Evolutionary conservation across 2,329 filamentous ascomycete genomes (phyloP).

Genomic region (Tolypocladium nubicola): DNA sequence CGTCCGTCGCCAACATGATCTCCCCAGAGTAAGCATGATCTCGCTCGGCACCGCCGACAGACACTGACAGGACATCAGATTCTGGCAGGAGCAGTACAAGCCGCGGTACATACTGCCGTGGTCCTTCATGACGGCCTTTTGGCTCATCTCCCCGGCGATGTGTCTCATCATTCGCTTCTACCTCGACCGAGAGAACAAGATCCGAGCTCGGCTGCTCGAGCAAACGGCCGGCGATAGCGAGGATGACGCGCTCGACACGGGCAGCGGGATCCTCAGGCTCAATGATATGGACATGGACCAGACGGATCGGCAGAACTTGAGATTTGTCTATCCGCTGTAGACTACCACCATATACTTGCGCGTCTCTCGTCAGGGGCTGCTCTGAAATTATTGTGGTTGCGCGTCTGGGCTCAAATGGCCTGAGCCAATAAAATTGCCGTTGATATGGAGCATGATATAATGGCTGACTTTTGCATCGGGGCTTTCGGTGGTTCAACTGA

Average conservation of each 20-base stretch:
- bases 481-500: too few species aligned
- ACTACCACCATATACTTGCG: background rate
- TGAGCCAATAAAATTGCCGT: too few species aligned
- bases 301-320: slow-evolving; percentile 10
- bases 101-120: slow-evolving; percentile 11
- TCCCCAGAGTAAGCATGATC: slow-evolving; percentile 13
- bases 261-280: slow-evolving; percentile 7
- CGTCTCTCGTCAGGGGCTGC: too few species aligned
- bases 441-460: too few species aligned
- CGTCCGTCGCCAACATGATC: slow-evolving; percentile 15
- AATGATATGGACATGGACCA: slow-evolving; percentile 8
- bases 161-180: slow-evolving; percentile 14
- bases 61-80: slow-evolving; percentile 1
- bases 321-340: slow-evolving; percentile 19
- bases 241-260: slow-evolving; percentile 7
- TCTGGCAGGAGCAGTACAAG: slow-evolving; percentile 12
- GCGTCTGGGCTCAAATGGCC: too few species aligned
- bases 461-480: too few species aligned
- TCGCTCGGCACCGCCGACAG: too few species aligned
- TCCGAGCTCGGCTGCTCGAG: slow-evolving; percentile 3
- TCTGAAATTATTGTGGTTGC: too few species aligned
- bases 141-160: slow-evolving; percentile 13
- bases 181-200: slow-evolving; percentile 8
- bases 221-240: slow-evolving; percentile 4
- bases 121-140: slow-evolving; percentile 14